Base-by-base conservation (phyloP, 371 early-diverging fungal species). In the Funneliformis caledonium region DNA sequence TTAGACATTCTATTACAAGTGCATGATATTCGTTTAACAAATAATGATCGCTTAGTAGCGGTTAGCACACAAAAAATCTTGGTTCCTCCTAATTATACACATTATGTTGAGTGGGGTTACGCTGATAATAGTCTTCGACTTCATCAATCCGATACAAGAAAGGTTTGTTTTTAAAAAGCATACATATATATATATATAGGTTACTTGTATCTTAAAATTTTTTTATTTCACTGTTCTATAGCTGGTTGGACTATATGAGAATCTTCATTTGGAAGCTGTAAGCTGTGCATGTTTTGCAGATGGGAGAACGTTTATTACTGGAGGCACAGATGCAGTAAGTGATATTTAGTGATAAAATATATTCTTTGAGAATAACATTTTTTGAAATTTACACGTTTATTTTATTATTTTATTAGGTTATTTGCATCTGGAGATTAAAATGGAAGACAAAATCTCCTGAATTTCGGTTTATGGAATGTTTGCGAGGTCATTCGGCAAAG, bases 51-150 rank as follows among this genome's bases (percentile, higher is more conserved):
- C 72, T 79, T 92, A 65, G 84, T 89, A 47, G 87, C 87, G 8
- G 85, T 89, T 0, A 82, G 88, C 7, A 88, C 88, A 77, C 88
- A 89, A 72, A 87, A 89, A 14, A 75, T 88, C 10, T 82, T 91
- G 11, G 83, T 90, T 50, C 91, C 92, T 10, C 85, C 91, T 1
- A 88, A 90, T 81, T 91, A 89, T 31, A 78, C 82, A 16, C 84
- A 86, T n/a, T 93, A 91, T 82, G 83, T 93, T 7, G 94, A 95
- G 81, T 94, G 94, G 94, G 94, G 92, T 33, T 93, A 86, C 77
- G 84, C 90, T 0, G 95, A 95, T 77, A 88, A 89, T 48, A 92
- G 92, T 79, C 80, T 94, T 8, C 87, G 94, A 47, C 68, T 95
- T 12, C 88, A 85, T 77, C 83, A 89, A 60, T 88, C 89, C 0